A percentile compares a stretch with the other conserved stretches of the same genome.
Conservation (phyloP, 306 rosid genomes). For the Casuarina cunninghamiana region DNA sequence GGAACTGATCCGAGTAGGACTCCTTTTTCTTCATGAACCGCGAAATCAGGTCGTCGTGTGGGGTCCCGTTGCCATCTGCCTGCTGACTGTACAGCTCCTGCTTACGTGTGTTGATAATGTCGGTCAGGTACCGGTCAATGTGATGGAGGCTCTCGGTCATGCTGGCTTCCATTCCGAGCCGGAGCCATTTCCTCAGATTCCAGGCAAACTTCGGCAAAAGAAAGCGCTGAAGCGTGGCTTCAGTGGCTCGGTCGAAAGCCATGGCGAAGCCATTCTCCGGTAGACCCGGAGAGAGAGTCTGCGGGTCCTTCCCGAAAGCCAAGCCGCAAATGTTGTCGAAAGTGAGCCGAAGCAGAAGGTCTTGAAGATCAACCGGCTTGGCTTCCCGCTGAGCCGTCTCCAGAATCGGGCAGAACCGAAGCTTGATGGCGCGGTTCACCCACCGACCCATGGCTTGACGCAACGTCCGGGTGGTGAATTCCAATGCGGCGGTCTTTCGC, state of each 20-base stretch:
- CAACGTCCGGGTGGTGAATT: constrained; percentile 84
- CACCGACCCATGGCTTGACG: constrained; percentile 98
- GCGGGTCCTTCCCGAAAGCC: constrained; percentile 79
- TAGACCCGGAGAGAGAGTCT: constrained; percentile 46
- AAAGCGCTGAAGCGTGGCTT: constrained; percentile 52
- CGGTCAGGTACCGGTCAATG: constrained; percentile 49
- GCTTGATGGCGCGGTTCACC: constrained; percentile 85
- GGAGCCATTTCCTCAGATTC: constrained; percentile 54
- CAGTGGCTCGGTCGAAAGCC: constrained; percentile 53
- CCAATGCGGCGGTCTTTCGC: constrained; percentile 89
- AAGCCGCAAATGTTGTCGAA: constrained; percentile 93
- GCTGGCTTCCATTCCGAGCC: constrained; percentile 65
- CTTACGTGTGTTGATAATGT: constrained; percentile 62
- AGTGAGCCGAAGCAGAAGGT: constrained; percentile 83
- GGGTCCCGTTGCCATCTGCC: constrained; percentile 11
- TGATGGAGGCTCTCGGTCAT: constrained; percentile 49
- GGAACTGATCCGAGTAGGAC: constrained; percentile 61
- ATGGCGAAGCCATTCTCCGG: constrained; percentile 47
- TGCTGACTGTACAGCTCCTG: constrained; percentile 42
- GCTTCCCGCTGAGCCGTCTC: constrained; percentile 44
- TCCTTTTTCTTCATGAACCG: constrained; percentile 88
- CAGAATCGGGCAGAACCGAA: constrained; percentile 65
- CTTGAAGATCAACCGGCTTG: constrained; percentile 66
- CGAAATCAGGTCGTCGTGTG: constrained; percentile 70
- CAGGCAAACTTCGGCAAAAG: constrained; percentile 44